Conservation (phyloP, 148 eudicot species). For the Bassia scoparia region DNA sequence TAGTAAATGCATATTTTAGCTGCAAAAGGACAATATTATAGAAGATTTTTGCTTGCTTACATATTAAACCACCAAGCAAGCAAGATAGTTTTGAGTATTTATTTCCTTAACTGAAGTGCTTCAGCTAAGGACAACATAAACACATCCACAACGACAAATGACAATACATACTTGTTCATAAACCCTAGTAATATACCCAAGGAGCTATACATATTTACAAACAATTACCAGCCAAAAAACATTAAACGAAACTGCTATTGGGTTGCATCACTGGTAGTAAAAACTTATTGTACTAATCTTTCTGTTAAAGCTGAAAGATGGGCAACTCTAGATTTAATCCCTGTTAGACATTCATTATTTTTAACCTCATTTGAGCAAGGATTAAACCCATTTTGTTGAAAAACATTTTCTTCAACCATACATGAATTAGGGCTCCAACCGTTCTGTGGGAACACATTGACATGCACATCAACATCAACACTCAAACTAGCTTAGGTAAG, state of each 20-base stretch:
- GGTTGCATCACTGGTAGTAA: slow-evolving; percentile 27
- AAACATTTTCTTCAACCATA: not conserved
- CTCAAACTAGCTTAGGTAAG: slow-evolving; percentile 46
- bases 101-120: not conserved
- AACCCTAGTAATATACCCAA: too few species aligned
- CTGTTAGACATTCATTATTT: slow-evolving; percentile 22
- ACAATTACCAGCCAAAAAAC: slow-evolving; percentile 1
- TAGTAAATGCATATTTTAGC: not conserved
- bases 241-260: slow-evolving; percentile 14
- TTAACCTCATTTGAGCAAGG: slow-evolving; percentile 9
- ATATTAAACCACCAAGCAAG: not conserved
- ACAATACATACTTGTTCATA: slow-evolving; percentile 35
- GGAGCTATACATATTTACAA: too few species aligned
- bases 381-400: slow-evolving; percentile 1
- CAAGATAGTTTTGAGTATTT: not conserved
- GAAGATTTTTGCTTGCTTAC: not conserved
- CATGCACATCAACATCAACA: slow-evolving; percentile 42
- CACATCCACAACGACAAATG: not conserved
- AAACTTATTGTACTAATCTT: slow-evolving; percentile 60
- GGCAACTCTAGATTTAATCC: slow-evolving; percentile 54
- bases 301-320: slow-evolving; percentile 62
- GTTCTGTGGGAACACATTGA: slow-evolving; percentile 1
- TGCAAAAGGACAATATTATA: not conserved
- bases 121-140: not conserved
- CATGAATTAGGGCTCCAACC: not conserved